phyloP scores from a whole-genome alignment of 371 early-diverging fungal genomes.

The Circinella umbellata region DNA sequence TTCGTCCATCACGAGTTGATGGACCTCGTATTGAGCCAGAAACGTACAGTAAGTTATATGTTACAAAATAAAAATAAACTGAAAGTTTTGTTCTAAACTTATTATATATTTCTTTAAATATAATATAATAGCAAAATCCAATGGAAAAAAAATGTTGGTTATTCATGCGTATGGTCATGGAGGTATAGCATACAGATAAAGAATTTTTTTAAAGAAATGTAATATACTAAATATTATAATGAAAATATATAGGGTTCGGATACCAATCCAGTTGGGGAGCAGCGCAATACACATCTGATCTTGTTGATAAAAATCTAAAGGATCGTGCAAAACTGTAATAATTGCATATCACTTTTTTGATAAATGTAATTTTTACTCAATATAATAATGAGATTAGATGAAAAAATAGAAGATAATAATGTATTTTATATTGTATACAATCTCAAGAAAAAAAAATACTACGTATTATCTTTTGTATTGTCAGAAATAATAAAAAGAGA shows the following conservation, averaged over 20 bases:
- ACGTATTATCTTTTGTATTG: too few species aligned
- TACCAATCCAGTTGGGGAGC: slow-evolving; percentile 79
- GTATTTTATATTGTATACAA: too few species aligned
- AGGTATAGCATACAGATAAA: slow-evolving; percentile 25
- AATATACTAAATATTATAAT: too few species aligned
- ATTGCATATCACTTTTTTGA: not conserved
- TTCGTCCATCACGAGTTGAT: slow-evolving; percentile 70
- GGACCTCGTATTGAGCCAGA: slow-evolving; percentile 76
- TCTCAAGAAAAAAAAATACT: too few species aligned
- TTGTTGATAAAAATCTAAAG: slow-evolving; percentile 46
- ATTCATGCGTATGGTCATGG: slow-evolving; percentile 87
- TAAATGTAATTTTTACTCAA: too few species aligned
- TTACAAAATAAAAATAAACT: not conserved
- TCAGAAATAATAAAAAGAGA: too few species aligned
- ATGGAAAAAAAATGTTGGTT: slow-evolving; percentile 45
- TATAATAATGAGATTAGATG: too few species aligned
- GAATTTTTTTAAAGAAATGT: too few species aligned
- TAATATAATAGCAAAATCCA: slow-evolving; percentile 24
- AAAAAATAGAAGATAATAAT: too few species aligned
- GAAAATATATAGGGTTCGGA: slow-evolving; percentile 42
- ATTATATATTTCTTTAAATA: too few species aligned
- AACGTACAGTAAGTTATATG: slow-evolving; percentile 38
- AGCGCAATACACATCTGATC: slow-evolving; percentile 50
- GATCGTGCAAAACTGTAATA: slow-evolving; percentile 8
- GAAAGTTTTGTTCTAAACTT: too few species aligned